Evolutionary conservation across 441 rosid genomes (phyloP).

Genomic region (Croton laevigatus): DNA sequence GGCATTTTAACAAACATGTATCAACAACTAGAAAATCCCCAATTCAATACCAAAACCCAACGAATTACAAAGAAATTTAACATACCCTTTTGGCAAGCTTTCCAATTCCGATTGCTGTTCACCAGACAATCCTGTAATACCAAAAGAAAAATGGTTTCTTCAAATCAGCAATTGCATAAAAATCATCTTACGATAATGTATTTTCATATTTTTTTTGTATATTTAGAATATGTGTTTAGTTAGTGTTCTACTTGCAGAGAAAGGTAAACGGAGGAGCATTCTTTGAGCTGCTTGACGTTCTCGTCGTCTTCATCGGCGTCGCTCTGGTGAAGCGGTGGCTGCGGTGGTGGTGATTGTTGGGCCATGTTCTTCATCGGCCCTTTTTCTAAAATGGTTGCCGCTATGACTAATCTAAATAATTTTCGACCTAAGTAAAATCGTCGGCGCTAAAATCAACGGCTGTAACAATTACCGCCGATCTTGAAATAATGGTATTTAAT

Average conservation of each 20-base stretch:
- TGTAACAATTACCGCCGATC: not conserved
- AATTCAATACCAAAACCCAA: not conserved
- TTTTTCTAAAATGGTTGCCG: not conserved
- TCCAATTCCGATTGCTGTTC: constrained; percentile 72
- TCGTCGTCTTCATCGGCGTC: constrained; percentile 77
- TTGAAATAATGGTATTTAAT: too few species aligned
- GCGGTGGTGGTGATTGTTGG: constrained; percentile 12
- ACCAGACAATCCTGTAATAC: constrained; percentile 69
- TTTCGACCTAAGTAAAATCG: not conserved
- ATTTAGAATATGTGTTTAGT: not conserved
- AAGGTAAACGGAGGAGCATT: constrained; percentile 72
- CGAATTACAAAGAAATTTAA: not conserved
- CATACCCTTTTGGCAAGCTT: constrained; percentile 77
- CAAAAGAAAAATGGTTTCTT: not conserved
- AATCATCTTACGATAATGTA: constrained; percentile 3
- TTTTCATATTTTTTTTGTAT: not conserved
- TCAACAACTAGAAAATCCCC: not conserved
- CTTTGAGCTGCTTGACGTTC: constrained; percentile 79
- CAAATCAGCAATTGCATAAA: not conserved
- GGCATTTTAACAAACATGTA: constrained; percentile 32
- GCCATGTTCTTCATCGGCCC: constrained; percentile 4
- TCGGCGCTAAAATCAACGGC: not conserved
- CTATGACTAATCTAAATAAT: not conserved
- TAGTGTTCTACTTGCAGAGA: constrained; percentile 52
- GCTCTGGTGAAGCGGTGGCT: constrained; percentile 44